Conservation (phyloP, 192 early-diverging fungal genomes). For the Chytriomyces sp. region DNA sequence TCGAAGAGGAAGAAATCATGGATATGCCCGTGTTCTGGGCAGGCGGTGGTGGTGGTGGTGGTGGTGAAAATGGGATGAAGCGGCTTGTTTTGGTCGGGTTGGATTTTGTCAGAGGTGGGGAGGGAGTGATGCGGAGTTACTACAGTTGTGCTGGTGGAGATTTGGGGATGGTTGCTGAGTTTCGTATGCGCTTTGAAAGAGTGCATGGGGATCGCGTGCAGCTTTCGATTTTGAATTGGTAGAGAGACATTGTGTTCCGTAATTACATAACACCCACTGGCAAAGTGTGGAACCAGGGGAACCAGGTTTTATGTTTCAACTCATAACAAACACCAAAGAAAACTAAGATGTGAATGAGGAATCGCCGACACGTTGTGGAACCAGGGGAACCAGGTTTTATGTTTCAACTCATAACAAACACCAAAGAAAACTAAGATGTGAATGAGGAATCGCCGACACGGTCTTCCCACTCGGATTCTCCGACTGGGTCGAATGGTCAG, state of each 20-base stretch:
- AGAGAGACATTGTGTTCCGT: background rate
- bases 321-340: too few relatives aligned
- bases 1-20: conserved; percentile 37
- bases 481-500: background rate
- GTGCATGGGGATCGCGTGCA: background rate
- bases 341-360: too few relatives aligned
- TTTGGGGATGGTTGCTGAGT: conserved; percentile 26
- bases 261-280: too few relatives aligned
- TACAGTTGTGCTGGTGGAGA: conserved; percentile 22
- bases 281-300: too few relatives aligned
- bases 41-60: background rate
- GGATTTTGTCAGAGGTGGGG: conserved; percentile 34
- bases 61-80: background rate
- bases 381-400: too few relatives aligned
- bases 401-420: too few relatives aligned
- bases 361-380: too few relatives aligned
- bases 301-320: too few relatives aligned
- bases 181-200: conserved; percentile 10
- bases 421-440: too few relatives aligned
- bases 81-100: conserved; percentile 28
- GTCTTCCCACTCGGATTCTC: background rate
- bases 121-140: conserved; percentile 27
- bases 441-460: too few relatives aligned
- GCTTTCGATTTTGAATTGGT: conserved; percentile 10
- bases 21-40: conserved; percentile 13